phyloP scores from a whole-genome alignment of 129 eudicot species.

The Escallonia herrerae region DNA sequence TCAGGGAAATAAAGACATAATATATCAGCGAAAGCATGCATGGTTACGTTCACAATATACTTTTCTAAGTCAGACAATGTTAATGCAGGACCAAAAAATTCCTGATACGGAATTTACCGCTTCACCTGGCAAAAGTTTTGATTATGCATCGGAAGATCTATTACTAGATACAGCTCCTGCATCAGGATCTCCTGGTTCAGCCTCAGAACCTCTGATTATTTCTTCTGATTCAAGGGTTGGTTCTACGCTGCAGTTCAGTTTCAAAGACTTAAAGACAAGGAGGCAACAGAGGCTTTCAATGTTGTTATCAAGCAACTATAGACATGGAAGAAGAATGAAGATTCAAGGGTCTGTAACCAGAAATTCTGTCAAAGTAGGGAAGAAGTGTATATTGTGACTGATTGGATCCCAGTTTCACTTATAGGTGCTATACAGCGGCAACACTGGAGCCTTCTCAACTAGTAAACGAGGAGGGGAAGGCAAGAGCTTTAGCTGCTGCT shows the following conservation, averaged over 20 bases:
- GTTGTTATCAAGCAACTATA: conserved; percentile 26
- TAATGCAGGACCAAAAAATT: conserved; percentile 35
- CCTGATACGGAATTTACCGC: conserved; percentile 21
- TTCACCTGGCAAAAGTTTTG: conserved; percentile 22
- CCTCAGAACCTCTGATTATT: conserved; percentile 33
- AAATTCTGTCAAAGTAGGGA: background rate
- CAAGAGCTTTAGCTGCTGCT: conserved; percentile 83
- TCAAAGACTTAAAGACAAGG: conserved; percentile 57
- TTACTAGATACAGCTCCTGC: conserved; percentile 21
- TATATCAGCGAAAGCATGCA: background rate
- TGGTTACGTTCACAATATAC: background rate
- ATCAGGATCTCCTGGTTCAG: conserved; percentile 25
- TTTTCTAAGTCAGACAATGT: conserved; percentile 6
- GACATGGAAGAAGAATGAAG: conserved; percentile 21
- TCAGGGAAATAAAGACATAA: background rate
- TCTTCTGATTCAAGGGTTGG: conserved; percentile 40
- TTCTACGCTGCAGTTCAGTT: conserved; percentile 61
- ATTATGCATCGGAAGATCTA: conserved; percentile 20
- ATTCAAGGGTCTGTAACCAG: conserved; percentile 33
- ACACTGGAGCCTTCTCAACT: conserved; percentile 61
- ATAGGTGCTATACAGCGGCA: conserved; percentile 73
- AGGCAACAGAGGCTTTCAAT: conserved; percentile 56
- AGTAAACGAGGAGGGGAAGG: conserved; percentile 63
- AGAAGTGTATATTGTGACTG: background rate
- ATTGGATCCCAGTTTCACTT: conserved; percentile 14